Evolutionary conservation across 495 filamentous ascomycete genomes (phyloP).

Genomic region (Bombardia bombarda): DNA sequence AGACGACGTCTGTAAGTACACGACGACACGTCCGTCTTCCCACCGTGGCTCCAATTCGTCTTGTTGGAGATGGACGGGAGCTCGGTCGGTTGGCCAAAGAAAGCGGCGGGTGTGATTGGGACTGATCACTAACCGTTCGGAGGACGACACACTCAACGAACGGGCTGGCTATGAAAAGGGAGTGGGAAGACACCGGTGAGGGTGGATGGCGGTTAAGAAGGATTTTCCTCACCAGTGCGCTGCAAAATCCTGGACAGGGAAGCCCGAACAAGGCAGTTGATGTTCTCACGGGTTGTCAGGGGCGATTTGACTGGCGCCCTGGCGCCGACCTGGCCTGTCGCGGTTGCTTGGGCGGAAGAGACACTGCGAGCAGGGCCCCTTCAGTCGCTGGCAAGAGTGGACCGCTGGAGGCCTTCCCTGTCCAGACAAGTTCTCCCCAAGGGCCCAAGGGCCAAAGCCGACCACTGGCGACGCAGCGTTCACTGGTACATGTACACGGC

Average conservation of each 20-base stretch:
- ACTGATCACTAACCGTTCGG: slow-evolving; percentile 12
- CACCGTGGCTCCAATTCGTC: too few species aligned
- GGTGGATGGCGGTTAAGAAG: slow-evolving; percentile 20
- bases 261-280: slow-evolving; percentile 22
- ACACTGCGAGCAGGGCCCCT: slow-evolving; percentile 5
- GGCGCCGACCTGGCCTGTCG: neutral
- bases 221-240: slow-evolving; percentile 18
- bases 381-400: slow-evolving; percentile 12
- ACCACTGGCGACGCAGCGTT: neutral
- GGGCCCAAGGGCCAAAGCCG: too few species aligned
- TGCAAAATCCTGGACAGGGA: slow-evolving; percentile 22
- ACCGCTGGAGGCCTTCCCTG: slow-evolving; percentile 15
- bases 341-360: slow-evolving; percentile 14
- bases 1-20: too few species aligned
- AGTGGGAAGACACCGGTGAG: slow-evolving; percentile 4
- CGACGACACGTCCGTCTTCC: too few species aligned
- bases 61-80: slow-evolving; percentile 2
- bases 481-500: neutral
- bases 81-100: slow-evolving; percentile 2
- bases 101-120: slow-evolving; percentile 5
- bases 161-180: slow-evolving; percentile 4
- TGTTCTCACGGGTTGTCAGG: slow-evolving; percentile 28
- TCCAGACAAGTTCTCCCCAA: too few species aligned
- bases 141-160: slow-evolving; percentile 14
- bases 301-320: slow-evolving; percentile 18